Evolutionary conservation across 495 filamentous ascomycete species (phyloP).

Genomic region (Neurospora sp.): DNA sequence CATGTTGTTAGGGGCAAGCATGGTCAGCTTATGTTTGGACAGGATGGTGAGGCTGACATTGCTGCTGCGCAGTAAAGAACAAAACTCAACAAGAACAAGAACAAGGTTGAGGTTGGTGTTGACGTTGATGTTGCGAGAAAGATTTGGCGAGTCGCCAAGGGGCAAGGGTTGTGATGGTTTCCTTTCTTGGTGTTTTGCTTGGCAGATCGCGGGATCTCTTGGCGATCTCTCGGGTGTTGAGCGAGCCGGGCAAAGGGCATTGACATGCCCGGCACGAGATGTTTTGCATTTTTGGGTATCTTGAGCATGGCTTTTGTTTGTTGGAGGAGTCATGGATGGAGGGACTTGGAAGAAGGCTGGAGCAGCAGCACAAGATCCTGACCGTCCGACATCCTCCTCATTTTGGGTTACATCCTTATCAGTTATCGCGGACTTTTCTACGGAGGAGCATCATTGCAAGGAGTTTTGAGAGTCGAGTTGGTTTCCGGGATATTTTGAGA

Average conservation of each 20-base stretch:
- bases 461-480: background rate
- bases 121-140: background rate
- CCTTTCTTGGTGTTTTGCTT: no score
- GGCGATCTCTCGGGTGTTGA: background rate
- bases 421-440: background rate
- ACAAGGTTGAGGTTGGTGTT: background rate
- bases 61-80: background rate
- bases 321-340: background rate
- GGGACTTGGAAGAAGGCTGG: background rate
- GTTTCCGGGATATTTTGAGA: background rate
- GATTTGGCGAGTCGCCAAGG: background rate
- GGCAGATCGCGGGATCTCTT: background rate
- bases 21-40: conserved; percentile 37
- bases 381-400: background rate
- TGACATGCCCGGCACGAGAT: background rate
- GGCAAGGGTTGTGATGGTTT: no score
- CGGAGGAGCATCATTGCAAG: background rate
- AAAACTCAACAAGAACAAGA: background rate
- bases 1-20: conserved; percentile 38
- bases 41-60: background rate
- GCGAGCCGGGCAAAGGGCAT: background rate
- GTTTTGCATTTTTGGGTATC: background rate
- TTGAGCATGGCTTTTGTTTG: background rate
- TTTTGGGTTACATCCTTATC: background rate
- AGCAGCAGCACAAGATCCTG: background rate